Conservation (phyloP, 2,329 filamentous ascomycete species). For the Venturia oleaginea region DNA sequence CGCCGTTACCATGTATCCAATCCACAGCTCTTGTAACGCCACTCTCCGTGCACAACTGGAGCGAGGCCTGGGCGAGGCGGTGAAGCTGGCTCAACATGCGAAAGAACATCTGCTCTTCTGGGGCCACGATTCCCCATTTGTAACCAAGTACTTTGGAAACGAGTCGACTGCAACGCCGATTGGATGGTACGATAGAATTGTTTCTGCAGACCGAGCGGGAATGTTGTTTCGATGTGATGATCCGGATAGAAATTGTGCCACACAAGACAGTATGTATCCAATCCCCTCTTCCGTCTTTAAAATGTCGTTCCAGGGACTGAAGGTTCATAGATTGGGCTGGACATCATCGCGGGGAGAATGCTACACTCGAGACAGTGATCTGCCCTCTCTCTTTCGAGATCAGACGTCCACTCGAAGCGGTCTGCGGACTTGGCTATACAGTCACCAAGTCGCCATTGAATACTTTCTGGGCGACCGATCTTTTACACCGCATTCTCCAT, state of each 20-base stretch:
- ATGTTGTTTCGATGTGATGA: conserved; percentile 61
- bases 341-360: conserved; percentile 59
- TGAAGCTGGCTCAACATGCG: conserved; percentile 51
- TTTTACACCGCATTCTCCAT: conserved; percentile 59
- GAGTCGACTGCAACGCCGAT: conserved; percentile 47
- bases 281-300: not conserved
- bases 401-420: conserved; percentile 47
- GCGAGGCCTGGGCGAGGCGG: conserved; percentile 48
- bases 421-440: conserved; percentile 56
- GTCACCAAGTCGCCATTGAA: conserved; percentile 48
- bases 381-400: conserved; percentile 53
- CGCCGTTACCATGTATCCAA: conserved; percentile 27
- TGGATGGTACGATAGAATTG: conserved; percentile 54
- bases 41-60: conserved; percentile 50
- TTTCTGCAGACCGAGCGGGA: conserved; percentile 46
- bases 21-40: conserved; percentile 58
- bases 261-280: conserved; percentile 21
- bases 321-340: conserved; percentile 50
- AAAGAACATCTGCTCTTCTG: conserved; percentile 51
- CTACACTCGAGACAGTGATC: conserved; percentile 59
- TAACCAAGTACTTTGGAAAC: conserved; percentile 58
- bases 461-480: conserved; percentile 56
- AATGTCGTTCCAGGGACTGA: not conserved
- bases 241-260: conserved; percentile 52
- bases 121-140: conserved; percentile 50